Base-by-base conservation (phyloP, 495 filamentous ascomycete species). In the Xylaria curta region DNA sequence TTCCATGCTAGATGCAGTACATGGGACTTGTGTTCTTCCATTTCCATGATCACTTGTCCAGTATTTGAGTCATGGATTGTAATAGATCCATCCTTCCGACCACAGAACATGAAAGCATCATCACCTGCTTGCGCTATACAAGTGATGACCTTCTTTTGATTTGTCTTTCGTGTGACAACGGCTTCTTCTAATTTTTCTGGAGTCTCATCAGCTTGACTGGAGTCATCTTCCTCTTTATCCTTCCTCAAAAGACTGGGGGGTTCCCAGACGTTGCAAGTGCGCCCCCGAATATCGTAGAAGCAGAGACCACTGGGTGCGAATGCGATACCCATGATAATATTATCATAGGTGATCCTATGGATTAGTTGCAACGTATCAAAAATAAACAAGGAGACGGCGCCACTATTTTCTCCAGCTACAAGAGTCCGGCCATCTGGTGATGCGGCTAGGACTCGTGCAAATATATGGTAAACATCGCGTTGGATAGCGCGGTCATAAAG, bases 1-100 rank as follows among this genome's bases (percentile, higher is more conserved):
- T 74, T 75, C 75, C 75, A 77, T 40, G 73, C 71, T 13, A 77
- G 68, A 36, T 77, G 76, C 1, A 66, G 72, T 28, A 77, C 72
- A 19, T 67, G 63, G 4, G 70, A 66, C 70, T 73, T 73, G 28
- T 67, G 64, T 5, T 68, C 72, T 13, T 74, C 62, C 44, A 74
- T 66, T 38, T 72, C 64, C 40, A 70, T 70, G 17, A 56, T 56
- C 26, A 76, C 69, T 24, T 53, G 66, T 6, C 74, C 70, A 5
- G 62, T 53, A 33, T 24, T 69, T 40, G 56, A 33, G 33, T 76
- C 72, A 33, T 76, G 66, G 36, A 78, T 33, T 12, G 72, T 74
- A 49, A 78, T 78, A 8, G 70, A 70, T 4, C 76, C 74, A n/a
- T 78, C 70, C 58, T 73, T 64, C 44, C 76, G 74, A 26, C 74